A percentile compares a stretch with the other conserved stretches of the same genome.
Conservation (phyloP, 305 asterid genomes). For the Fraxinus ornus region DNA sequence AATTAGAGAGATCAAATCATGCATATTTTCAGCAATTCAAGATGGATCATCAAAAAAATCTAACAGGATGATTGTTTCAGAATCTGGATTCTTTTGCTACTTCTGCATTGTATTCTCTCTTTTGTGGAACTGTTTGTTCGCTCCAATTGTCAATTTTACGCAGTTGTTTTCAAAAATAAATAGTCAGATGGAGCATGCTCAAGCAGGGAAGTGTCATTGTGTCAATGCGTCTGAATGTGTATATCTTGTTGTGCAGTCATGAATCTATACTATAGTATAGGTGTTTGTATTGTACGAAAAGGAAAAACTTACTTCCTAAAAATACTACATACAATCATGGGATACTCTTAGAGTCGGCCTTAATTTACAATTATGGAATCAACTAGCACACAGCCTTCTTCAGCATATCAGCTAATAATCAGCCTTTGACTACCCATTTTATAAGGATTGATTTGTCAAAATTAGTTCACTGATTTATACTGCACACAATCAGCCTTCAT, state of each 20-base stretch:
- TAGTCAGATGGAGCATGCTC: neutral
- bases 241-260: neutral
- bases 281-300: neutral
- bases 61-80: neutral
- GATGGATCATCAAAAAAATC: slow-evolving; percentile 17
- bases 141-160: neutral
- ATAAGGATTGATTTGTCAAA: neutral
- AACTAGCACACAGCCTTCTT: neutral
- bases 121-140: neutral
- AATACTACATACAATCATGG: neutral
- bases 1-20: slow-evolving; percentile 22
- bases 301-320: neutral
- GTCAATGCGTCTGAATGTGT: neutral
- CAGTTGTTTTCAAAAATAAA: neutral
- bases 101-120: neutral
- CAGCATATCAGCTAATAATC: neutral
- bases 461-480: neutral
- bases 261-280: neutral
- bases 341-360: neutral
- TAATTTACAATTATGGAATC: neutral
- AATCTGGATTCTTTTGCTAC: neutral
- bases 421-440: neutral
- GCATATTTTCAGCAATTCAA: slow-evolving; percentile 14
- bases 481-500: neutral
- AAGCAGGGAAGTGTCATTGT: neutral